A percentile compares a stretch with the other conserved stretches of the same genome.
These are phyloP conservation scores for Candida chilensis DNA, from an alignment of 805 yeast species.

Conservation along the genomic window DNA sequence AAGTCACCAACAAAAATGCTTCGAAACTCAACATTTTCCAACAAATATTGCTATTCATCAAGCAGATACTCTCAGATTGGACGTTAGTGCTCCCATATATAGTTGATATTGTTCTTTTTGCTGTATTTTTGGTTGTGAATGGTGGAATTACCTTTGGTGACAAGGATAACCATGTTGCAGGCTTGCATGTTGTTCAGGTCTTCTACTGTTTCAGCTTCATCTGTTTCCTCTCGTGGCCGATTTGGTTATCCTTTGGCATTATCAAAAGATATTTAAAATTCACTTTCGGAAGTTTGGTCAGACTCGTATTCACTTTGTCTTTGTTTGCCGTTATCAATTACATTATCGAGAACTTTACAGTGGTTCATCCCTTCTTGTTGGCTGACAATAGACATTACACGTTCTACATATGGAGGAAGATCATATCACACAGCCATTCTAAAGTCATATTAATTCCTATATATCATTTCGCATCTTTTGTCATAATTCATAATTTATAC, in stretches of 20 bases:
- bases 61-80: constrained; percentile 19
- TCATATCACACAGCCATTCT: constrained; percentile 44
- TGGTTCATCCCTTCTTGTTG: constrained; percentile 81
- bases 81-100: constrained; percentile 36
- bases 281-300: constrained; percentile 11
- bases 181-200: constrained; percentile 69
- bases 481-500: constrained; percentile 11
- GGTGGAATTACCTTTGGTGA: constrained; percentile 91
- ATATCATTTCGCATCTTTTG: constrained; percentile 52
- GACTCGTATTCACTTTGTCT: constrained; percentile 4
- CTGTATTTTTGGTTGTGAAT: constrained; percentile 49
- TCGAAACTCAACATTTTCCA: no score
- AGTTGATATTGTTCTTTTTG: constrained; percentile 44
- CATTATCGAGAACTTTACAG: constrained; percentile 50
- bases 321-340: constrained; percentile 27
- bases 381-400: constrained; percentile 95
- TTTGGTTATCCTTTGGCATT: constrained; percentile 47
- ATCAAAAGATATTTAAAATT: constrained; percentile 27
- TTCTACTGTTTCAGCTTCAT: constrained; percentile 69
- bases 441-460: constrained; percentile 49
- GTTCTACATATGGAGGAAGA: constrained; percentile 70
- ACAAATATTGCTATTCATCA: constrained; percentile 27
- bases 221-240: constrained; percentile 59
- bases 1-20: constrained; percentile 25
- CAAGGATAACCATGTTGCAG: constrained; percentile 70